Conservation (phyloP, 1,284 basidiomycete species). For the Ustilago vetiveriae region DNA sequence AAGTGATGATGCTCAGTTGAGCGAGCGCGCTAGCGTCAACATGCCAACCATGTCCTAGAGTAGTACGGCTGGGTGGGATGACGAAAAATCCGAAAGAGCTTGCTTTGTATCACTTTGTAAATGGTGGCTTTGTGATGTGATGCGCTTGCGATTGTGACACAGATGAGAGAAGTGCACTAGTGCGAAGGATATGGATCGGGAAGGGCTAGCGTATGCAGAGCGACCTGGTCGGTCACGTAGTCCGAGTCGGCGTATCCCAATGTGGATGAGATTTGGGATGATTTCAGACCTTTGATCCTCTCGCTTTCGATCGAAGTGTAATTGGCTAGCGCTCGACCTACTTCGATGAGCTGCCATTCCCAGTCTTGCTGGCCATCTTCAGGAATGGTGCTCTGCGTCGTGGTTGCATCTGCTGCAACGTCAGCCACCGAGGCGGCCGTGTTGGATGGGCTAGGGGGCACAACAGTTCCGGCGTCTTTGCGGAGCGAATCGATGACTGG, state of each 20-base stretch:
- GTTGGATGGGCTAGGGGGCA: not conserved
- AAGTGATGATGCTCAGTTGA: constrained; percentile 46
- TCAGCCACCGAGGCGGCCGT: not conserved
- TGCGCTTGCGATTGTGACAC: too few species aligned
- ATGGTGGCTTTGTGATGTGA: too few species aligned
- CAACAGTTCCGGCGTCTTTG: constrained; percentile 7
- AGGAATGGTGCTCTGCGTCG: not conserved
- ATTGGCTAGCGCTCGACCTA: constrained; percentile 91
- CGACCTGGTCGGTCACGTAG: constrained; percentile 82
- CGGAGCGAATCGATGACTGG: constrained; percentile 41
- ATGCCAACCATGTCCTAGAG: constrained; percentile 61
- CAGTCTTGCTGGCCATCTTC: constrained; percentile 9
- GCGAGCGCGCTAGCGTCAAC: constrained; percentile 51
- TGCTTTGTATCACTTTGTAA: too few species aligned
- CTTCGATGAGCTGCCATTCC: constrained; percentile 82
- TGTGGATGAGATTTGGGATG: constrained; percentile 78
- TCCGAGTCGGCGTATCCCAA: constrained; percentile 94
- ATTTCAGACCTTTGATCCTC: constrained; percentile 78
- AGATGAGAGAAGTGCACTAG: too few species aligned
- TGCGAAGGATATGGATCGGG: constrained; percentile 8
- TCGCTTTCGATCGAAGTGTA: constrained; percentile 93
- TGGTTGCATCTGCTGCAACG: not conserved
- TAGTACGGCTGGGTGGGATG: too few species aligned
- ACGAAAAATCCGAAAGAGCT: too few species aligned
- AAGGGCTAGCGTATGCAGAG: constrained; percentile 39